A percentile compares a stretch with the other conserved stretches of the same genome.
Conservation (phyloP, 176 grass and related monocot species). For the Aechmea fasciata region DNA sequence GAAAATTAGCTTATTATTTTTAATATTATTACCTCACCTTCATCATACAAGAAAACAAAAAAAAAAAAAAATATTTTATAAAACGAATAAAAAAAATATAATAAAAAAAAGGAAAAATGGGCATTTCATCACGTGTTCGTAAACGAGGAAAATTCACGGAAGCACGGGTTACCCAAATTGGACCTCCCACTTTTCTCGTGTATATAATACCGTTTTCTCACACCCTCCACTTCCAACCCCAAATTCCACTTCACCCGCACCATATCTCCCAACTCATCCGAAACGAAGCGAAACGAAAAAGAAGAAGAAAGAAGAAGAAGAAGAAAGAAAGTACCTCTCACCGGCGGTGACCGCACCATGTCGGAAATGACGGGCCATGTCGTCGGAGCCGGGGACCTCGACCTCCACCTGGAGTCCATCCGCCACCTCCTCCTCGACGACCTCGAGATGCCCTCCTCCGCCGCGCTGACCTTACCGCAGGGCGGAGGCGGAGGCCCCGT, state of each 20-base stretch:
- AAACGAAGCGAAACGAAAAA: not conserved
- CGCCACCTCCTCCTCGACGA: conserved; percentile 65
- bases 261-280: not conserved
- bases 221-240: conserved; percentile 10
- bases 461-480: too few relatives aligned
- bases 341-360: conserved; percentile 12
- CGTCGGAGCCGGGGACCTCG: not conserved
- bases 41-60: not conserved
- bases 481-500: not conserved
- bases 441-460: not conserved
- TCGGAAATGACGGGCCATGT: not conserved
- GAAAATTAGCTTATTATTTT: too few relatives aligned
- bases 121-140: conserved; percentile 32
- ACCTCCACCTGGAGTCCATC: conserved; percentile 37
- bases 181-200: not conserved
- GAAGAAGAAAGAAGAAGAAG: not conserved
- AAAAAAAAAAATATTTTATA: not conserved
- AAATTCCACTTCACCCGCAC: not conserved
- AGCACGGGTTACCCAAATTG: conserved; percentile 10
- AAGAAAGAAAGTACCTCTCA: not conserved
- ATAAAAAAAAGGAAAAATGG: not conserved
- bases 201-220: conserved; percentile 32
- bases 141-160: conserved; percentile 53
- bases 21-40: too few relatives aligned
- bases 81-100: not conserved